These are phyloP conservation scores for Saxispiralis lemnorum DNA, from an alignment of 495 filamentous ascomycete genomes.

Conservation along the genomic window DNA sequence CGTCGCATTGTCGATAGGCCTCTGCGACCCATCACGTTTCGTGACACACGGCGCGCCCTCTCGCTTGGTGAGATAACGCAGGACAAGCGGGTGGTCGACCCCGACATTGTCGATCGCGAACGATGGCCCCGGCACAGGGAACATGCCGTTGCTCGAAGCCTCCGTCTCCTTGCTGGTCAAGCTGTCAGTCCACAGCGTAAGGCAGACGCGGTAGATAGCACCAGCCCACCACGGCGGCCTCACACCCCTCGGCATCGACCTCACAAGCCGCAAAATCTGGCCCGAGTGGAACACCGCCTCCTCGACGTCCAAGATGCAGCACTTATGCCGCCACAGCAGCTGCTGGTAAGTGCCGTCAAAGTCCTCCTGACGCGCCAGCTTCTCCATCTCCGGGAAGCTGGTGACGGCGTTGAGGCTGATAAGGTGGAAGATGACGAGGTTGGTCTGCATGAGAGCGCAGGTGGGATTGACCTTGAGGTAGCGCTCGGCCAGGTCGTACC, in stretches of 20 bases:
- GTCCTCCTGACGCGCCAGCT: constrained; percentile 35
- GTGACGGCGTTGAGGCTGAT: constrained; percentile 42
- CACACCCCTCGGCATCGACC: constrained; percentile 23
- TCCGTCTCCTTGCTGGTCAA: constrained; percentile 19
- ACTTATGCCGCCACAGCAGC: constrained; percentile 29
- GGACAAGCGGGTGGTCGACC: constrained; percentile 23
- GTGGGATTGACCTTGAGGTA: constrained; percentile 23
- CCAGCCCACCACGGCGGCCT: constrained; percentile 28
- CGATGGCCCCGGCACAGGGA: constrained; percentile 16
- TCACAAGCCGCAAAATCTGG: constrained; percentile 37
- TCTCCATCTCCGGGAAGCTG: constrained; percentile 42
- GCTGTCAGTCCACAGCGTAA: constrained; percentile 25
- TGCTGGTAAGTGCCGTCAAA: constrained; percentile 32
- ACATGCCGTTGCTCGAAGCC: constrained; percentile 15
- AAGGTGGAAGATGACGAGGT: constrained; percentile 46
- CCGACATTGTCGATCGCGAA: constrained; percentile 23
- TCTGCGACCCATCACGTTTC: constrained; percentile 22
- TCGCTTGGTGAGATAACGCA: constrained; percentile 23
- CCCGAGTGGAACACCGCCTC: constrained; percentile 43
- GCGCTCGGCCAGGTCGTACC: constrained; percentile 35
- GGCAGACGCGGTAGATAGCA: constrained; percentile 24
- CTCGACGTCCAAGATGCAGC: constrained; percentile 36
- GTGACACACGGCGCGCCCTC: constrained; percentile 25
- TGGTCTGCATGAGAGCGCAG: constrained; percentile 31
- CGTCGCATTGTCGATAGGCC: constrained; percentile 20